Percentiles rank a stretch among this genome's conserved stretches.
Evolutionary conservation across 2,329 filamentous ascomycete species (phyloP).

Genomic region (Phyllosticta citrichinensis): DNA sequence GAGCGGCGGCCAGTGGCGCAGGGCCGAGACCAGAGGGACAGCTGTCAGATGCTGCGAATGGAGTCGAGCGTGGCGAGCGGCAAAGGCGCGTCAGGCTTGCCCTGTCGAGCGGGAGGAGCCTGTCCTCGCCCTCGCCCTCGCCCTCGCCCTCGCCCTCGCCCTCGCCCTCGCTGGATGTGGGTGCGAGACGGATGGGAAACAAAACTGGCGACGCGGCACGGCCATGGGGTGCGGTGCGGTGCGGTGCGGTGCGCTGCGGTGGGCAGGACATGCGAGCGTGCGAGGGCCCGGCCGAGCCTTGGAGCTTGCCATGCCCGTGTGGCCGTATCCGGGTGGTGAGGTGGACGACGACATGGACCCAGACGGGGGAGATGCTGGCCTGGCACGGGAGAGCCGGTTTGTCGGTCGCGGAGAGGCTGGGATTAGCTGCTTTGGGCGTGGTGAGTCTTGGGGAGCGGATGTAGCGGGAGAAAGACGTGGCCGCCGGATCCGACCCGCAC

Average conservation of each 20-base stretch:
- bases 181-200: not conserved
- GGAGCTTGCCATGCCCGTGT: too few species aligned
- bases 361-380: constrained; percentile 1
- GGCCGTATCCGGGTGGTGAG: too few species aligned
- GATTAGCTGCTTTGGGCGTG: too few species aligned
- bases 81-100: not conserved
- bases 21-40: not conserved
- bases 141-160: not conserved
- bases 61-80: not conserved
- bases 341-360: too few species aligned
- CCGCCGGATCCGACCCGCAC: not conserved
- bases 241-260: too few species aligned
- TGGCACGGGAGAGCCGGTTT: not conserved
- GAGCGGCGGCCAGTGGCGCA: not conserved
- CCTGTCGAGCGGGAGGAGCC: not conserved
- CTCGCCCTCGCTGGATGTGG: not conserved
- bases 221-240: too few species aligned
- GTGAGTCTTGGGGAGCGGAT: too few species aligned
- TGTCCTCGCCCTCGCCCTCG: not conserved
- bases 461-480: not conserved
- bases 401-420: too few species aligned
- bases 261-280: not conserved
- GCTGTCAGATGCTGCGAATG: constrained; percentile 7
- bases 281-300: not conserved
- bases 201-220: not conserved